phyloP scores from a whole-genome alignment of 192 early-diverging fungal species.

The Geranomyces variabilis region DNA sequence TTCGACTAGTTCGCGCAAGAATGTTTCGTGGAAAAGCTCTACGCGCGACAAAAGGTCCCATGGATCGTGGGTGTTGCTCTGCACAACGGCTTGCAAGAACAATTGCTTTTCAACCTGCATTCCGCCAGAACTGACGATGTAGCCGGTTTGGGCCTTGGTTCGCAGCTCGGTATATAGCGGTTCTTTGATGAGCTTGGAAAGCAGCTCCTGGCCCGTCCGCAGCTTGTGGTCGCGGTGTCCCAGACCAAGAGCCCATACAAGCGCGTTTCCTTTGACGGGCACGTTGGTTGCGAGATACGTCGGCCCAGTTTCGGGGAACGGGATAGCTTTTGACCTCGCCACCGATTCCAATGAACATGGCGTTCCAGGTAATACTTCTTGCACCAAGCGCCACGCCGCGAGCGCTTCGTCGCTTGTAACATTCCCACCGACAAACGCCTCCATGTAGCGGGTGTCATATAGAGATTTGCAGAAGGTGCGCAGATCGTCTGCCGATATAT shows the following conservation, averaged over 20 bases:
- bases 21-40: slow-evolving; percentile 43
- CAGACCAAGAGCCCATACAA: slow-evolving; percentile 23
- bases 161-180: slow-evolving; percentile 48
- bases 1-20: slow-evolving; percentile 29
- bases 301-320: slow-evolving; percentile 16
- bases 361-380: slow-evolving; percentile 11
- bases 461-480: slow-evolving; percentile 16
- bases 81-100: slow-evolving; percentile 36
- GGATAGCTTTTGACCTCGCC: slow-evolving; percentile 16
- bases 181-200: slow-evolving; percentile 48
- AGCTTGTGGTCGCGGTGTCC: slow-evolving; percentile 14
- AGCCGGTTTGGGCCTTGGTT: slow-evolving; percentile 47
- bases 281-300: slow-evolving; percentile 8
- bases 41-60: slow-evolving; percentile 38
- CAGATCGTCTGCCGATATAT: slow-evolving; percentile 27
- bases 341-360: slow-evolving; percentile 14
- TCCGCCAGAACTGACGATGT: slow-evolving; percentile 37
- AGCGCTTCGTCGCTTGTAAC: slow-evolving; percentile 18
- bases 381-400: slow-evolving; percentile 22
- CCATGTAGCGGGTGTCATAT: slow-evolving; percentile 33
- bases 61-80: slow-evolving; percentile 43
- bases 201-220: slow-evolving; percentile 34
- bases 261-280: slow-evolving; percentile 44
- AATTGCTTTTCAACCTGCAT: slow-evolving; percentile 32
- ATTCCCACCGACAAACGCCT: slow-evolving; percentile 47